Evolutionary conservation across 2,329 filamentous ascomycete species (phyloP).

Genomic region (Aspergillus clavatus): DNA sequence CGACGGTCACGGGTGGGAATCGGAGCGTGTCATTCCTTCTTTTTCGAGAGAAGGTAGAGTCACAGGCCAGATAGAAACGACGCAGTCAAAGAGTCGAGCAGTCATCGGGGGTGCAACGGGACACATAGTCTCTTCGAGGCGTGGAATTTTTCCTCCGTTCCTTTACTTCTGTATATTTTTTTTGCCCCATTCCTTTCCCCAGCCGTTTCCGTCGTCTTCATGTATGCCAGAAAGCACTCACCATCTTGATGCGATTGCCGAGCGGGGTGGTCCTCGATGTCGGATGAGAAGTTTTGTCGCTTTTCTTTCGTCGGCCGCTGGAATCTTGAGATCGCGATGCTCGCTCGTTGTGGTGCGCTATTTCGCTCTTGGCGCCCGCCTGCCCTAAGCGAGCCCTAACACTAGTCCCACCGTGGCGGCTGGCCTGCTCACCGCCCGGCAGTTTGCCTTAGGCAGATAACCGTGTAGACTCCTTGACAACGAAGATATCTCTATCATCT

Average conservation of each 20-base stretch:
- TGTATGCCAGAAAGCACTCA: slow-evolving; percentile 29
- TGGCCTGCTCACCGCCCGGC: slow-evolving; percentile 15
- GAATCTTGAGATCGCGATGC: slow-evolving; percentile 26
- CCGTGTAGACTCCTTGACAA: background rate
- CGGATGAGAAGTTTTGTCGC: slow-evolving; percentile 36
- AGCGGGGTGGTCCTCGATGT: slow-evolving; percentile 39
- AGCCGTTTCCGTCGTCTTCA: background rate
- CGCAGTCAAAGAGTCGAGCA: slow-evolving; percentile 7
- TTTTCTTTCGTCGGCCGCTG: slow-evolving; percentile 34
- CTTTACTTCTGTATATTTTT: background rate
- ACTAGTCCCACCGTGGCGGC: slow-evolving; percentile 25
- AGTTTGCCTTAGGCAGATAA: background rate
- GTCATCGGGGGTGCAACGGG: slow-evolving; percentile 8
- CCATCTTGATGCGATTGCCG: slow-evolving; percentile 45
- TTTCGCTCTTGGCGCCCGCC: slow-evolving; percentile 37
- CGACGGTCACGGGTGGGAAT: background rate
- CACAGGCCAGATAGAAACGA: background rate
- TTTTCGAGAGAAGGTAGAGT: background rate
- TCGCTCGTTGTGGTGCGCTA: slow-evolving; percentile 35
- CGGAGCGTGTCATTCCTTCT: background rate
- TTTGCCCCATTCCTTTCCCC: background rate
- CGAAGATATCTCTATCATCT: no score
- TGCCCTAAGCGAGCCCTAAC: slow-evolving; percentile 42
- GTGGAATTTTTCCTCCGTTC: background rate
- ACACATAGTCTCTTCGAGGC: slow-evolving; percentile 2